Percentiles rank a stretch among this genome's conserved stretches.
These are phyloP conservation scores for Cercospora sesami DNA, from an alignment of 2,329 filamentous ascomycete genomes.

Conservation along the genomic window DNA sequence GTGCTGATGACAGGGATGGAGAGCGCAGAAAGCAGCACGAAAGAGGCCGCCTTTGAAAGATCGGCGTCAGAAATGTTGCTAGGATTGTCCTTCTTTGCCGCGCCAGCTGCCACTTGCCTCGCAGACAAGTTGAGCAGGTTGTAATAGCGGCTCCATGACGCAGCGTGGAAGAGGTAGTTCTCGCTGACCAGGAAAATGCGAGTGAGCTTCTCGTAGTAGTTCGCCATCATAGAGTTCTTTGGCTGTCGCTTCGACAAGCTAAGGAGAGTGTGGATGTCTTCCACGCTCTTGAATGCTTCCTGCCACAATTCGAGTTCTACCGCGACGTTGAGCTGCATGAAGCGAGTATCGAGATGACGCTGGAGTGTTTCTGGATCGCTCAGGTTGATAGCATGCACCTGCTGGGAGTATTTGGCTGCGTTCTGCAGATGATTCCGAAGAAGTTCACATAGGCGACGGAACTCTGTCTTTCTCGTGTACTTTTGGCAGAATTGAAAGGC, in stretches of 20 bases:
- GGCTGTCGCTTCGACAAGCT: slow-evolving; percentile 96
- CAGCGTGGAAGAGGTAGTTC: slow-evolving; percentile 99
- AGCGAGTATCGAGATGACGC: slow-evolving; percentile 94
- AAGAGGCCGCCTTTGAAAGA: slow-evolving; percentile 90
- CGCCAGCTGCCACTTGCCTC: slow-evolving; percentile 74
- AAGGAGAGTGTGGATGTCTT: slow-evolving; percentile 96
- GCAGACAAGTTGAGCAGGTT: slow-evolving; percentile 91
- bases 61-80: slow-evolving; percentile 78
- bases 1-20: slow-evolving; percentile 99
- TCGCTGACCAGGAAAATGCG: slow-evolving; percentile 98
- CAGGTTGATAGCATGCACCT: slow-evolving; percentile 99
- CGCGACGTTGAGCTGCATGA: slow-evolving; percentile 96
- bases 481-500: slow-evolving; percentile 99
- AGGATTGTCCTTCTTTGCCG: slow-evolving; percentile 92
- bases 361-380: slow-evolving; percentile 97
- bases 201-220: slow-evolving; percentile 99
- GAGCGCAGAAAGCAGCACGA: slow-evolving; percentile 89
- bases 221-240: slow-evolving; percentile 99
- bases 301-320: slow-evolving; percentile 98
- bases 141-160: slow-evolving; percentile 96
- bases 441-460: slow-evolving; percentile 95
- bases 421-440: slow-evolving; percentile 98
- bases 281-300: slow-evolving; percentile 97
- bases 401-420: slow-evolving; percentile 96
- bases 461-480: slow-evolving; percentile 98